Conservation (phyloP, 1,284 basidiomycete species). For the Somion occarium region DNA sequence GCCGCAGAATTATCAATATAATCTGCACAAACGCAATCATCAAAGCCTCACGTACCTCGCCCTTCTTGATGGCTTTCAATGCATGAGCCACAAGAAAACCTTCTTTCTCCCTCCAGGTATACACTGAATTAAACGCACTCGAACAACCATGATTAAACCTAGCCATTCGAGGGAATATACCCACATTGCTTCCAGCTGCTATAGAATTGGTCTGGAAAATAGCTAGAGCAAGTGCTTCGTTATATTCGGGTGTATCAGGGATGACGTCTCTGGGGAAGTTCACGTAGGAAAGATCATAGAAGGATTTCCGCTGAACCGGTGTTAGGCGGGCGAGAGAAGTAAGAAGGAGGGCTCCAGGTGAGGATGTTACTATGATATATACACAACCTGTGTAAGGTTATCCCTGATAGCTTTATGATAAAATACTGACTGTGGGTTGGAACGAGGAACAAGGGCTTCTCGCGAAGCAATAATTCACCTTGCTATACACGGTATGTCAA, state of each 20-base stretch:
- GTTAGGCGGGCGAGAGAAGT: constrained; percentile 30
- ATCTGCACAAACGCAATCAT: not conserved
- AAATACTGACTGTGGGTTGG: constrained; percentile 39
- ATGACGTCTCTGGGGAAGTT: constrained; percentile 38
- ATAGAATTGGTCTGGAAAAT: constrained; percentile 67
- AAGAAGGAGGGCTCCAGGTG: constrained; percentile 40
- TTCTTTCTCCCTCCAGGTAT: constrained; percentile 48
- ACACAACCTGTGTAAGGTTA: too few species aligned
- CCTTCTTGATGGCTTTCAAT: constrained; percentile 43
- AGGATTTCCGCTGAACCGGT: constrained; percentile 31
- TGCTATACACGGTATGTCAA: constrained; percentile 31
- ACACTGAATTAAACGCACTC: constrained; percentile 58
- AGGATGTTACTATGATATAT: constrained; percentile 31
- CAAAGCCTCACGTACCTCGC: constrained; percentile 35
- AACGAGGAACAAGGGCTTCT: constrained; percentile 49
- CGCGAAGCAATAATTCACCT: constrained; percentile 51
- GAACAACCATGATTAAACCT: constrained; percentile 64
- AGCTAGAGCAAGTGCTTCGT: constrained; percentile 44
- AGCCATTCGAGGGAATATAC: constrained; percentile 58
- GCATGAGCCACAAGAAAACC: constrained; percentile 48
- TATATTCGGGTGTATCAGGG: constrained; percentile 29
- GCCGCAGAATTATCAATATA: constrained; percentile 1
- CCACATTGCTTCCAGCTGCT: constrained; percentile 41
- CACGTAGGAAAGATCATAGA: constrained; percentile 52
- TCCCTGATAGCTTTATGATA: not conserved